Evolutionary conservation across 495 filamentous ascomycete genomes (phyloP).

Genomic region (Aspergillus sclerotioniger): DNA sequence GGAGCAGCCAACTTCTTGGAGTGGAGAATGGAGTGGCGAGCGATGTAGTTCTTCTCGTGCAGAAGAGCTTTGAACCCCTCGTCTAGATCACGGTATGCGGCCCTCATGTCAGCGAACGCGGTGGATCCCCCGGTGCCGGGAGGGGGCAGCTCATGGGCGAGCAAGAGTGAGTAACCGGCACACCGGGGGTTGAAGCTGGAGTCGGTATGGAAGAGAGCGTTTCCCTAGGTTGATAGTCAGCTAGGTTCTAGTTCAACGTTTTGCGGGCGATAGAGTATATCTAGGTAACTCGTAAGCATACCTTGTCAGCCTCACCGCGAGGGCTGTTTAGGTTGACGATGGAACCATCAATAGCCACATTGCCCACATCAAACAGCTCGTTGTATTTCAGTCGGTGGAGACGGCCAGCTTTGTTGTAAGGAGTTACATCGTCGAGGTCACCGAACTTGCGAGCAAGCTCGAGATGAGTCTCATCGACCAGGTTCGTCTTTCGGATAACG

Average conservation of each 20-base stretch:
- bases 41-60: slow-evolving; percentile 48
- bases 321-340: slow-evolving; percentile 40
- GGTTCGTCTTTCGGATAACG: slow-evolving; percentile 52
- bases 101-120: slow-evolving; percentile 57
- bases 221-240: slow-evolving; percentile 34
- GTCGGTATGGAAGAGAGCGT: slow-evolving; percentile 60
- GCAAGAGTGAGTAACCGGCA: slow-evolving; percentile 53
- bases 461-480: slow-evolving; percentile 54
- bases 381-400: slow-evolving; percentile 46
- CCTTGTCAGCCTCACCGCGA: slow-evolving; percentile 39
- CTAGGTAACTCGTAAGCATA: not conserved
- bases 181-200: slow-evolving; percentile 60
- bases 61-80: slow-evolving; percentile 36
- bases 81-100: slow-evolving; percentile 52
- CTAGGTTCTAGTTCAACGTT: no score
- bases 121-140: slow-evolving; percentile 51
- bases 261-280: not conserved
- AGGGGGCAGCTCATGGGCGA: slow-evolving; percentile 52
- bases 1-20: slow-evolving; percentile 54
- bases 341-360: slow-evolving; percentile 44
- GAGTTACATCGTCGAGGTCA: slow-evolving; percentile 57
- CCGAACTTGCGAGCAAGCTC: slow-evolving; percentile 53
- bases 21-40: slow-evolving; percentile 52
- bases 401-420: slow-evolving; percentile 46
- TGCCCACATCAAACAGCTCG: slow-evolving; percentile 59